Evolutionary conservation across 345 rosid species (phyloP), one percentile per base, ranked within the genome.

Genomic region (Eucalyptus shirleyi): DNA sequence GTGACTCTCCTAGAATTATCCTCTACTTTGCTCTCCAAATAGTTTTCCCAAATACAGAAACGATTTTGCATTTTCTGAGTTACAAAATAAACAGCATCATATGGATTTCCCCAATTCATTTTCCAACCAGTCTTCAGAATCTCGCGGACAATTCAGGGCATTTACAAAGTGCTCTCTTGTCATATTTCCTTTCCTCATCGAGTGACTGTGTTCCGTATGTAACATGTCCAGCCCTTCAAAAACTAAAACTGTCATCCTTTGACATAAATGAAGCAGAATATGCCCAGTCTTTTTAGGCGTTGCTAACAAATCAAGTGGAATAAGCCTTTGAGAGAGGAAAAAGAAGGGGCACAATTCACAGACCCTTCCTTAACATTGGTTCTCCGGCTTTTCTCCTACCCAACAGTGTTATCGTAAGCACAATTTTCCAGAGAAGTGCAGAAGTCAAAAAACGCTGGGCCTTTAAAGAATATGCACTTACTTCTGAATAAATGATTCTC

Each of bases 401-500:
- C 47, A 11, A 24, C 83, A 37, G 12, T 37, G 83, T 21, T 19
- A 40, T 37, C 83, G 14, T 40, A 77, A 13, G 44, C 44, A 11
- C 45, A 19, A 77, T 21, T 77, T 77, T 77, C 85, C 85, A 12
- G 16, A 77, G 85, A 77, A 40, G 85, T 21, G 16, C 47, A 40
- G 16, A 21, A 42, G 45, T 11, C 5, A 21, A 77, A 37, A 37
- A 77, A 69, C 4, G 42, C 81, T 9, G 81, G 82, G 44, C 28
- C 47, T 77, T 40, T 21, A 21, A 40, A 77, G 47, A 77, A 77
- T 40, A 26, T 94, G 86, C 37, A 87, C 97, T 90, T 92, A 98
- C 99, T 95, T 93, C 97, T 93, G 88, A 98, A 97, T 34, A 98
- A 91, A 93, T 98, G 99, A 91, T 95, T 95, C 96, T 98, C 99